Percentiles rank a stretch among this genome's conserved stretches.
Conservation (phyloP, 176 grass and related monocot species). For the Hordeum marinum region DNA sequence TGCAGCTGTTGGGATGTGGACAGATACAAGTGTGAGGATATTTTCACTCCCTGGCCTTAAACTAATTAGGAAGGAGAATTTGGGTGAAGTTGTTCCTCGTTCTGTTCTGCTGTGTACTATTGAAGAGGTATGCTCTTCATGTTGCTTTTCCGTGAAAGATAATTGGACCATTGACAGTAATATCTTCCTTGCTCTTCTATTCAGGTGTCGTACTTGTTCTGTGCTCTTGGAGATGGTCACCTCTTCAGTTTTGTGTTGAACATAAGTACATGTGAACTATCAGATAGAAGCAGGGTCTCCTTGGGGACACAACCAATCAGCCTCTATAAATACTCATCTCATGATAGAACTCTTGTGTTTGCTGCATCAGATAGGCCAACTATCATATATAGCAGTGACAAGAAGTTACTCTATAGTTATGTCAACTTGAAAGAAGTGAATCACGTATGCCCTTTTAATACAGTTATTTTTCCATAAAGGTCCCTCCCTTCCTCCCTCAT, state of each 20-base stretch:
- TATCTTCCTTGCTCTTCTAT: slow-evolving; percentile 18
- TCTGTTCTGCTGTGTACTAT: slow-evolving; percentile 88
- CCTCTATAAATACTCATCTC: slow-evolving; percentile 83
- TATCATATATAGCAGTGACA: slow-evolving; percentile 93
- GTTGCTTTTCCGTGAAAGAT: background rate
- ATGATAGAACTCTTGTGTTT: slow-evolving; percentile 78
- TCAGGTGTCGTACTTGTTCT: slow-evolving; percentile 83
- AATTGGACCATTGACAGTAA: background rate
- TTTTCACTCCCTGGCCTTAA: slow-evolving; percentile 85
- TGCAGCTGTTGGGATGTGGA: slow-evolving; percentile 96
- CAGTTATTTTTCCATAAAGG: slow-evolving; percentile 89
- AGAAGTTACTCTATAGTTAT: slow-evolving; percentile 98
- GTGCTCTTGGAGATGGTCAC: slow-evolving; percentile 92
- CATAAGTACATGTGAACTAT: slow-evolving; percentile 57
- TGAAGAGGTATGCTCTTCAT: slow-evolving; percentile 67
- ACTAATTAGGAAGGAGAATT: slow-evolving; percentile 64
- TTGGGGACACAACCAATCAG: slow-evolving; percentile 92
- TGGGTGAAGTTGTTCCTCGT: slow-evolving; percentile 83
- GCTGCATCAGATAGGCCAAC: slow-evolving; percentile 95
- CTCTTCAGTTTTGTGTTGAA: slow-evolving; percentile 85
- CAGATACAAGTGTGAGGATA: slow-evolving; percentile 88
- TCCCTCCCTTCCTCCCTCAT: background rate
- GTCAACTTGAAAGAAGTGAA: slow-evolving; percentile 97
- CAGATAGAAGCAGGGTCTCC: slow-evolving; percentile 80
- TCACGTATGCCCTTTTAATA: slow-evolving; percentile 95